Base-by-base conservation (phyloP, 495 filamentous ascomycete genomes). In the Aspergillus taichungensis region DNA sequence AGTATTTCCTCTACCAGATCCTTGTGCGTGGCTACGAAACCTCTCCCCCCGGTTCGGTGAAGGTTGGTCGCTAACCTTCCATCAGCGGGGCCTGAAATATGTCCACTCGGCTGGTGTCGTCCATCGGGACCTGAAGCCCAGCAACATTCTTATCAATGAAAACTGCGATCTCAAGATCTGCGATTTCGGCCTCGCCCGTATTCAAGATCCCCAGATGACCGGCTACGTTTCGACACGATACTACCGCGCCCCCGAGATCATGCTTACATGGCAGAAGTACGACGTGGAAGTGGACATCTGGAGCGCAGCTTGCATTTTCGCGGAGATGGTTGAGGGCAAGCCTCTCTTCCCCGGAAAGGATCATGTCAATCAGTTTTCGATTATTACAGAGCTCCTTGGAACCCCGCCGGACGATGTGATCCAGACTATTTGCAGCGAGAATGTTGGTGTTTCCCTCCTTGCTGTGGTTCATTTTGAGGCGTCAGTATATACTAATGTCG, bases 201-300 rank as follows among this genome's bases (percentile, higher is more conserved):
- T 98, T 57, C 92, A 98, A 66, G 92, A 98, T 57, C 92, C 92
- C n/a, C 92, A 98, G 68, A 98, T 98, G 92, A 98, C 92, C 33
- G 92, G 92, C 56, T 98, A 98, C 60, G 92, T 98, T 34, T 98
- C 92, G 39, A 98, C 92, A 41, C 77, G 92, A 71, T 98, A 98
- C 75, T 98, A 98, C 72, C 84, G 92, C 40, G 92, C 92, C 5
- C 92, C 92, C 11, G 92, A 98, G 68, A 98, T 98, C 61, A 98
- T 98, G 92, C 88, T 98, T 56, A 98, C 92, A 36, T 98, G 92
- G 92, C 92, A 98, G 66, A 98, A 97, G 69, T 98, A 98, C 68
- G 92, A 98, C 56, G 87, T 96, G 36, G 94, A 97, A 72, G 92
- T 98, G 40, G 92, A 98, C 65, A 95, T 98, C 57, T 98, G 92